phyloP scores from a whole-genome alignment of 176 grass and related monocot genomes.

The Carex pumila region DNA sequence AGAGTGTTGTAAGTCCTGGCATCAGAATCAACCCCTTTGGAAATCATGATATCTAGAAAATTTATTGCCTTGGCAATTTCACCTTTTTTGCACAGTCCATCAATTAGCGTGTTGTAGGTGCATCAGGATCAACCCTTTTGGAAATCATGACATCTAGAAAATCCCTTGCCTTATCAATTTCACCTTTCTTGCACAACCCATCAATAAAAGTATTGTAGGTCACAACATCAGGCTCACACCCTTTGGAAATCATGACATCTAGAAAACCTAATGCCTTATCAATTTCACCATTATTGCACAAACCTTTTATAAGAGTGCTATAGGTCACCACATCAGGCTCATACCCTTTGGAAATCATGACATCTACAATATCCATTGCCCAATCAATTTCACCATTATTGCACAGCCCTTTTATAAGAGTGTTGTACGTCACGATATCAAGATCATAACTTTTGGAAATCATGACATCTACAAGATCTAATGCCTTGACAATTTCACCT shows the following conservation, averaged over 20 bases:
- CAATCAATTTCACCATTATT: too few species aligned
- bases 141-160: background rate
- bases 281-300: background rate
- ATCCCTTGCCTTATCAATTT: background rate
- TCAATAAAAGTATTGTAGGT: background rate
- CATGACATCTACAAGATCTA: background rate
- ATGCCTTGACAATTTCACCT: background rate
- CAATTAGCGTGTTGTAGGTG: background rate
- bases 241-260: background rate
- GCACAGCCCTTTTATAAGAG: too few species aligned
- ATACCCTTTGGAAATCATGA: background rate
- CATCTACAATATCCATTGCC: too few species aligned
- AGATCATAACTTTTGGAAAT: background rate
- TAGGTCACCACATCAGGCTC: background rate
- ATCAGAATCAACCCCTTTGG: background rate
- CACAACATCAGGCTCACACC: background rate
- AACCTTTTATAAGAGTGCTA: background rate
- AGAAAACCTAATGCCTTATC: background rate
- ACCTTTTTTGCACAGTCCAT: background rate
- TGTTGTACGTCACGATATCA: background rate
- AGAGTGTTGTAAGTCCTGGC: background rate
- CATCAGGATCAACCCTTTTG: background rate
- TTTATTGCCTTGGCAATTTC: background rate
- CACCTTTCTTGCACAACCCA: background rate
- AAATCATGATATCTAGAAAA: background rate